Evolutionary conservation across 345 rosid genomes (phyloP).

Genomic region (Boechera retrofracta): DNA sequence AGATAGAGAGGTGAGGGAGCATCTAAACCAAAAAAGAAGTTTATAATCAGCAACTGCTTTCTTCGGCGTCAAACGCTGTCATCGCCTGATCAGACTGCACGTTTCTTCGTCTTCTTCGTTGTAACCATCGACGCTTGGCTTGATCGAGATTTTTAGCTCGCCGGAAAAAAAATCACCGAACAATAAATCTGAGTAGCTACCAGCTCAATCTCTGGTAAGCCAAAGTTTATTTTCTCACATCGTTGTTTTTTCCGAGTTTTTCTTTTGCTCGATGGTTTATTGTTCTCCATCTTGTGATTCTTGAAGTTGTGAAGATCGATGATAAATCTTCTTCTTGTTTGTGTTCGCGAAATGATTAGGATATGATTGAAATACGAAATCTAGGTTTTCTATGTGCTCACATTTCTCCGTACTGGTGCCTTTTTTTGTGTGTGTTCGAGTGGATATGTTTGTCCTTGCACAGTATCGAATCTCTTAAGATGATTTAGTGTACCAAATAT

Average conservation of each 20-base stretch:
- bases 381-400: conserved; percentile 41
- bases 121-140: conserved; percentile 37
- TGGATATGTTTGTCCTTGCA: conserved; percentile 15
- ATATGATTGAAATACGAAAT: conserved; percentile 29
- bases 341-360: neutral
- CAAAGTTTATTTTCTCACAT: conserved; percentile 22
- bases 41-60: conserved; percentile 32
- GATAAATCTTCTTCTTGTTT: neutral
- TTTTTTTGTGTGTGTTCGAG: neutral
- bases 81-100: conserved; percentile 50
- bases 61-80: conserved; percentile 44
- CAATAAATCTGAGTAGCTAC: conserved; percentile 34
- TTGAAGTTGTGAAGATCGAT: conserved; percentile 33
- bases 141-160: conserved; percentile 41
- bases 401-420: conserved; percentile 23
- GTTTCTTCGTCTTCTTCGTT: conserved; percentile 37
- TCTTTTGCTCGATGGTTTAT: conserved; percentile 26
- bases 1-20: conserved; percentile 16
- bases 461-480: neutral
- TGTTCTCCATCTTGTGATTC: conserved; percentile 18
- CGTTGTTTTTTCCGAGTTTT: conserved; percentile 15
- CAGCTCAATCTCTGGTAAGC: conserved; percentile 45
- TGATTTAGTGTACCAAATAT: neutral
- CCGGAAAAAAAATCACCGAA: conserved; percentile 15
- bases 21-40: conserved; percentile 16